phyloP scores from a whole-genome alignment of 805 yeast species.

The Yamadazyma philogaea region DNA sequence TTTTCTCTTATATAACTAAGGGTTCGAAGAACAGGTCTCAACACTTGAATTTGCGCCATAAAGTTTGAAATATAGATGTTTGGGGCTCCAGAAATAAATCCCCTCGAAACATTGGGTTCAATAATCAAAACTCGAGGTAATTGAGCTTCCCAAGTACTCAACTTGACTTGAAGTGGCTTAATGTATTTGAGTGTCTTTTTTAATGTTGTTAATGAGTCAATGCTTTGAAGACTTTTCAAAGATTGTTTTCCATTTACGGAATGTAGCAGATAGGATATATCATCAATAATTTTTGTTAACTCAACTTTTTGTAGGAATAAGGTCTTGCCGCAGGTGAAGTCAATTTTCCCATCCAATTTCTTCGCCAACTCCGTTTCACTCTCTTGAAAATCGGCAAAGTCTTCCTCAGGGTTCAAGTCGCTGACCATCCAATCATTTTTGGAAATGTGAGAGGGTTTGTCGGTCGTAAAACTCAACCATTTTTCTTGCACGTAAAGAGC shows the following conservation, averaged over 20 bases:
- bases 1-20: slow-evolving; percentile 29
- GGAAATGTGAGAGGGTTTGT: slow-evolving; percentile 74
- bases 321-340: slow-evolving; percentile 63
- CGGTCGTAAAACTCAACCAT: slow-evolving; percentile 79
- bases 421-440: slow-evolving; percentile 72
- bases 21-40: slow-evolving; percentile 30
- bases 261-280: slow-evolving; percentile 67
- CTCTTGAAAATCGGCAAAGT: slow-evolving; percentile 61
- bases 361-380: slow-evolving; percentile 27
- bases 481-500: slow-evolving; percentile 90
- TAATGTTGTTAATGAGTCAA: slow-evolving; percentile 36
- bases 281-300: slow-evolving; percentile 66
- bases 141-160: slow-evolving; percentile 74
- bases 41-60: slow-evolving; percentile 76
- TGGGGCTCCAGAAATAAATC: slow-evolving; percentile 60
- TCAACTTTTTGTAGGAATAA: slow-evolving; percentile 66
- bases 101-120: slow-evolving; percentile 55
- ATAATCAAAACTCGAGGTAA: slow-evolving; percentile 61
- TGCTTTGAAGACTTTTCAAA: slow-evolving; percentile 2
- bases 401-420: slow-evolving; percentile 64
- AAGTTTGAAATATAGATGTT: slow-evolving; percentile 78
- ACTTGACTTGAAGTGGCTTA: slow-evolving; percentile 70
- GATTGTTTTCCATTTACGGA: slow-evolving; percentile 61
- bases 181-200: slow-evolving; percentile 70
- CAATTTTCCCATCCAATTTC: slow-evolving; percentile 54